phyloP scores from a whole-genome alignment of 2,329 filamentous ascomycete genomes.

The Hymenoscyphus albidus region DNA sequence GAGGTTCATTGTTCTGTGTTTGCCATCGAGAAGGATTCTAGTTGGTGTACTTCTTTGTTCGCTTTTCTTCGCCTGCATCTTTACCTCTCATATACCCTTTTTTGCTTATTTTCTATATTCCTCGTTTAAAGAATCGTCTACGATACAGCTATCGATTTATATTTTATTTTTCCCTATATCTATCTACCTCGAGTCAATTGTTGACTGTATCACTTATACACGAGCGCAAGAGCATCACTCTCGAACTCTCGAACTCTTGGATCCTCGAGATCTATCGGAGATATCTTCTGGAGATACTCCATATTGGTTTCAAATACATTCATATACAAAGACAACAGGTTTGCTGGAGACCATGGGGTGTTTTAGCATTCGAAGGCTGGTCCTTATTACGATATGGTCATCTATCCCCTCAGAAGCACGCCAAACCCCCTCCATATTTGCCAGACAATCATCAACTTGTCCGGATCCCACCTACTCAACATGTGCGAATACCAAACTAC shows the following conservation, averaged over 20 bases:
- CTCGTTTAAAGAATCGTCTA: neutral
- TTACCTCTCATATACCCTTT: neutral
- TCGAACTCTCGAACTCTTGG: neutral
- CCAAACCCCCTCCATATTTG: slow-evolving; percentile 40
- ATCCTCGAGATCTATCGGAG: neutral
- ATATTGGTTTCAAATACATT: neutral
- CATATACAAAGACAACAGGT: neutral
- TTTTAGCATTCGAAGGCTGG: slow-evolving; percentile 13
- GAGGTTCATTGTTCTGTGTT: neutral
- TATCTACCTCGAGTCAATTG: neutral
- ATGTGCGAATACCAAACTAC: slow-evolving; percentile 52
- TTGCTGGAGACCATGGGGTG: slow-evolving; percentile 23
- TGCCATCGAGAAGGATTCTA: neutral
- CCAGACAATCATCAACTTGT: slow-evolving; percentile 48
- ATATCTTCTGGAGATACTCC: neutral
- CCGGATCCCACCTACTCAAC: slow-evolving; percentile 45
- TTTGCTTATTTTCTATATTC: neutral
- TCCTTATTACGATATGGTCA: slow-evolving; percentile 31
- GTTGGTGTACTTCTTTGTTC: neutral
- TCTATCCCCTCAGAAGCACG: slow-evolving; percentile 38
- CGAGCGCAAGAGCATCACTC: neutral
- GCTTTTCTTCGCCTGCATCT: neutral
- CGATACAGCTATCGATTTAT: neutral
- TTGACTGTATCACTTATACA: neutral
- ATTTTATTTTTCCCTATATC: neutral